These are phyloP conservation scores for Acephala macrosclerotiorum DNA, from an alignment of 2,329 filamentous ascomycete species.

Conservation along the genomic window DNA sequence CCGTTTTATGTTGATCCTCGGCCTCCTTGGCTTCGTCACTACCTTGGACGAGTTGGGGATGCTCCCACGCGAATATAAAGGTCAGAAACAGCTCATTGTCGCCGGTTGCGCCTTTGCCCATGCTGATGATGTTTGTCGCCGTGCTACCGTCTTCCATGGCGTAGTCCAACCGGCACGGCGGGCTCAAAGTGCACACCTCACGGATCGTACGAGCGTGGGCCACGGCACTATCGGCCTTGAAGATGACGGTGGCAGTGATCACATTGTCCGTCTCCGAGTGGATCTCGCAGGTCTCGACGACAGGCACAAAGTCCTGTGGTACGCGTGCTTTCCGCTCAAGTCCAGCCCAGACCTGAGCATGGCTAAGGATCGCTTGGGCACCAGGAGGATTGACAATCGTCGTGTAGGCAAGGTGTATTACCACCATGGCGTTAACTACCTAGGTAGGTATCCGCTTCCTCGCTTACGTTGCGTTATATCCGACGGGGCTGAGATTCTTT, in stretches of 20 bases:
- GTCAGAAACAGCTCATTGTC: neutral
- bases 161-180: slow-evolving; percentile 1
- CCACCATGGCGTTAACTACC: neutral
- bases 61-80: slow-evolving; percentile 1
- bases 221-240: neutral
- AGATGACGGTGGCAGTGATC: slow-evolving; percentile 2
- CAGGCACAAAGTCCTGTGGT: neutral
- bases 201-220: neutral
- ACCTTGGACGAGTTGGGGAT: neutral
- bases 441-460: neutral
- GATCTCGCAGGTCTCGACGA: slow-evolving; percentile 2
- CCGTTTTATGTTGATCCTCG: neutral
- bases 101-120: neutral
- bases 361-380: neutral
- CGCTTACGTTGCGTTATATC: neutral
- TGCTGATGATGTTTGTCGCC: neutral
- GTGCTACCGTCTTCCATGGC: neutral
- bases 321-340: neutral
- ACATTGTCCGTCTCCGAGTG: neutral
- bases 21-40: neutral
- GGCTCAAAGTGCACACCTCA: slow-evolving; percentile 3
- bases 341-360: slow-evolving; percentile 1
- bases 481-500: neutral
- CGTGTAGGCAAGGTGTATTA: slow-evolving; percentile 2
- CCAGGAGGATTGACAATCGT: neutral